Conservation (phyloP, 1,284 basidiomycete species). For the Rhodotorula mucilaginosa region DNA sequence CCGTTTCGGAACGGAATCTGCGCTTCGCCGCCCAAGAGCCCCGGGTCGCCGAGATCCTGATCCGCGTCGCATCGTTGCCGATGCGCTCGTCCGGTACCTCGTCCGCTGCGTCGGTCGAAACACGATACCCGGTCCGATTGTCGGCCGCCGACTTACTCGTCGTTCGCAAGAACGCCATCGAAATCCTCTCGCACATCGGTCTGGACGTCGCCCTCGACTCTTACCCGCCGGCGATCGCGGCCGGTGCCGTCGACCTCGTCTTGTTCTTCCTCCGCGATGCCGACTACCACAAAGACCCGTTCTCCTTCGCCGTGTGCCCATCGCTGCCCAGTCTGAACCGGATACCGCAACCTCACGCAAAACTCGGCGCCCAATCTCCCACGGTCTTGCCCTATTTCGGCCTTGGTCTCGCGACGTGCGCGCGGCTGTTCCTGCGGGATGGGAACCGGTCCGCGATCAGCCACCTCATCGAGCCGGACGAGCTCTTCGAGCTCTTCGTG, state of each 20-base stretch:
- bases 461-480: conserved; percentile 61
- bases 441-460: conserved; percentile 73
- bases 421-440: conserved; percentile 71
- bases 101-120: neutral
- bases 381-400: conserved; percentile 62
- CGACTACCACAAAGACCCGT: conserved; percentile 19
- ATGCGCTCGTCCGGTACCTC: conserved; percentile 47
- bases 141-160: conserved; percentile 60
- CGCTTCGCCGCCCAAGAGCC: conserved; percentile 65
- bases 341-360: conserved; percentile 3
- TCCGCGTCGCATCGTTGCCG: conserved; percentile 58
- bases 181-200: conserved; percentile 28
- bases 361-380: neutral
- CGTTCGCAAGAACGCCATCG: conserved; percentile 35
- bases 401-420: conserved; percentile 77
- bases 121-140: conserved; percentile 51
- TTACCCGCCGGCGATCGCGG: neutral
- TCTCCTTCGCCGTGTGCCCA: conserved; percentile 29
- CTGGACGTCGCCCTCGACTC: conserved; percentile 26
- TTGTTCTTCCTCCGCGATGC: conserved; percentile 40
- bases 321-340: conserved; percentile 3
- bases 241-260: conserved; percentile 24
- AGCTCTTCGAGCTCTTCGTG: conserved; percentile 52
- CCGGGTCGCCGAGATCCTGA: conserved; percentile 64
- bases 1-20: conserved; percentile 69